Evolutionary conservation across 2,329 filamentous ascomycete species (phyloP).

Genomic region (Didymella arachidicola): DNA sequence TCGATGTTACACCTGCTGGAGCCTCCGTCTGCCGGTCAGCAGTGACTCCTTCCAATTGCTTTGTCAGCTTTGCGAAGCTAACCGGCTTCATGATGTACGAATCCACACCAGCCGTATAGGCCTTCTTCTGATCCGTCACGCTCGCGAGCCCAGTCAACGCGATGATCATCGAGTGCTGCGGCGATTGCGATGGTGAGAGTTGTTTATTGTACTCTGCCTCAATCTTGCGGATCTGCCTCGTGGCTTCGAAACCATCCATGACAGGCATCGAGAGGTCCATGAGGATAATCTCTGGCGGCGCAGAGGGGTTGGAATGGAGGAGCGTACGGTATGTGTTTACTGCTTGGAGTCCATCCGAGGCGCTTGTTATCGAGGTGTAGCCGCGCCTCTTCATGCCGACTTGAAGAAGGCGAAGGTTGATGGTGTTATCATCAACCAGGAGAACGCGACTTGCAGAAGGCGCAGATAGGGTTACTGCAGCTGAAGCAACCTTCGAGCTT

Average conservation of each 20-base stretch:
- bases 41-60: slow-evolving; percentile 3
- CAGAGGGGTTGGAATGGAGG: slow-evolving; percentile 6
- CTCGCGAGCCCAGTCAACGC: slow-evolving; percentile 36
- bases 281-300: slow-evolving; percentile 21
- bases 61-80: slow-evolving; percentile 28
- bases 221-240: slow-evolving; percentile 35
- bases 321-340: slow-evolving; percentile 30
- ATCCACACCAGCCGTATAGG: slow-evolving; percentile 30
- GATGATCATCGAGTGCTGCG: slow-evolving; percentile 10
- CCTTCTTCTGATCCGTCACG: slow-evolving; percentile 27
- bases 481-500: neutral
- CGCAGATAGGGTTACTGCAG: neutral
- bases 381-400: slow-evolving; percentile 37
- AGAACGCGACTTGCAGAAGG: slow-evolving; percentile 28
- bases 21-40: neutral
- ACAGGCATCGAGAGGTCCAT: slow-evolving; percentile 43
- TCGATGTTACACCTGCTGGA: neutral
- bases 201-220: slow-evolving; percentile 19
- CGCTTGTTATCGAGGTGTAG: slow-evolving; percentile 24
- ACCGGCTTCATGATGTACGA: slow-evolving; percentile 39
- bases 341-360: slow-evolving; percentile 38
- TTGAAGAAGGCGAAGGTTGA: slow-evolving; percentile 44
- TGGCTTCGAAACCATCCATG: slow-evolving; percentile 41
- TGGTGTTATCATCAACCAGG: slow-evolving; percentile 48
- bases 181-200: neutral